These are phyloP conservation scores for Monosporascus sp. DNA, from an alignment of 2,329 filamentous ascomycete genomes.

Conservation along the genomic window DNA sequence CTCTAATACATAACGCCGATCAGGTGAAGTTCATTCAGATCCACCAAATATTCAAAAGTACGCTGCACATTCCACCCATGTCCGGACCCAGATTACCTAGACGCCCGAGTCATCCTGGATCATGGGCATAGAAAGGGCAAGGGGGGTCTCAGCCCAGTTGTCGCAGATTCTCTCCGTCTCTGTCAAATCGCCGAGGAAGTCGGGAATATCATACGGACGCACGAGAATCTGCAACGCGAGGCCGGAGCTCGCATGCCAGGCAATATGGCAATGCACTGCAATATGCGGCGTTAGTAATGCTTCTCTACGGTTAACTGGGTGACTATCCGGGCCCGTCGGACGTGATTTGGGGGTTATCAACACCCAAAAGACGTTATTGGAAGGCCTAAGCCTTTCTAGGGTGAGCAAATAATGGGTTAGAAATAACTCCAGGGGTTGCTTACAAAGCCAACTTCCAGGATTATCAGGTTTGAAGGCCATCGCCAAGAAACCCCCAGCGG, in stretches of 20 bases:
- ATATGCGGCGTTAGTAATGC: neutral
- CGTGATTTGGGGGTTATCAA: too few species aligned
- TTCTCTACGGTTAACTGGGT: neutral
- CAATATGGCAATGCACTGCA: slow-evolving; percentile 21
- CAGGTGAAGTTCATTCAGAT: too few species aligned
- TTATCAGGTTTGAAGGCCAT: slow-evolving; percentile 1
- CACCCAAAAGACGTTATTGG: too few species aligned
- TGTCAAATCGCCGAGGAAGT: slow-evolving; percentile 2
- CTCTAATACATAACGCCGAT: too few species aligned
- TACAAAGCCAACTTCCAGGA: slow-evolving; percentile 10
- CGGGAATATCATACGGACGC: slow-evolving; percentile 6
- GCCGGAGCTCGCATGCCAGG: slow-evolving; percentile 21
- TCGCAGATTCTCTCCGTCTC: slow-evolving; percentile 8
- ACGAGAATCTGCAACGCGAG: slow-evolving; percentile 22
- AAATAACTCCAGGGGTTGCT: too few species aligned
- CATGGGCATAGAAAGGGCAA: neutral
- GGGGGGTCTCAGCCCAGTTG: slow-evolving; percentile 4
- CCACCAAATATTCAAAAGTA: too few species aligned
- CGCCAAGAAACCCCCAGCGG: neutral
- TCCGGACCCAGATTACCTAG: neutral
- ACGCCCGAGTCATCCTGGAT: slow-evolving; percentile 11
- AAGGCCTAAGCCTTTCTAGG: too few species aligned
- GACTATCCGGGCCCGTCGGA: too few species aligned
- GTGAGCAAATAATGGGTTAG: too few species aligned
- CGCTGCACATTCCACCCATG: too few species aligned